Evolutionary conservation across 225 moss, liverwort and hornwort genomes (phyloP).

Genomic region (Physcomitrium patens): DNA sequence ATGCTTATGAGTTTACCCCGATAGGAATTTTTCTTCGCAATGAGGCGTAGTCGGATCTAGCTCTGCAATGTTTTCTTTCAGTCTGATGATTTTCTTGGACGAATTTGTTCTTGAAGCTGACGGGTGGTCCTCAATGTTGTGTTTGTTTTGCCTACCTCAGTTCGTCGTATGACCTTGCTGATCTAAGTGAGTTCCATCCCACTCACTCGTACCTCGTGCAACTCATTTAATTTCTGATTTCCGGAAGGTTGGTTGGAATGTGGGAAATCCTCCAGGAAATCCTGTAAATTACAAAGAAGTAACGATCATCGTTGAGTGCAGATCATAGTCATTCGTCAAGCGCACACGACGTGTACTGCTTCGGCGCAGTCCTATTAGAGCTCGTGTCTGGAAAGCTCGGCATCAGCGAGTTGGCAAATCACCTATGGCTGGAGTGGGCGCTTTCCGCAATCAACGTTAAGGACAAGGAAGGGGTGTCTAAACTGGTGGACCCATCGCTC

Average conservation of each 20-base stretch:
- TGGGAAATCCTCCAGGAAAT: neutral
- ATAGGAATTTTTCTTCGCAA: no score
- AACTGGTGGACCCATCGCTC: slow-evolving; percentile 86
- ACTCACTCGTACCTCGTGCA: neutral
- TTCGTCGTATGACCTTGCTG: slow-evolving; percentile 79
- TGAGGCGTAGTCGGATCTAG: neutral
- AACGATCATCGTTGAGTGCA: slow-evolving; percentile 28
- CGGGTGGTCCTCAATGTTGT: slow-evolving; percentile 13
- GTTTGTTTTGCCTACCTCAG: slow-evolving; percentile 29
- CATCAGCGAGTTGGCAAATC: slow-evolving; percentile 84
- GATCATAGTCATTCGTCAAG: slow-evolving; percentile 68
- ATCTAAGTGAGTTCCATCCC: slow-evolving; percentile 63
- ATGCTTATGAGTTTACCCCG: no score
- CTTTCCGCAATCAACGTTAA: slow-evolving; percentile 86
- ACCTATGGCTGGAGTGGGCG: slow-evolving; percentile 97
- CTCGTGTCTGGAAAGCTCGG: slow-evolving; percentile 96
- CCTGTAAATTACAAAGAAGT: neutral
- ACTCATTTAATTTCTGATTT: neutral
- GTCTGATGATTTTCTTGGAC: no score
- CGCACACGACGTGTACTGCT: slow-evolving; percentile 89
- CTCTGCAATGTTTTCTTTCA: neutral
- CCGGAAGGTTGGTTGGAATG: neutral
- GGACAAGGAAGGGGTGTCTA: slow-evolving; percentile 79
- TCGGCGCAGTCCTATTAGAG: slow-evolving; percentile 89
- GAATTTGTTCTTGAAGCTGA: slow-evolving; percentile 10